These are phyloP conservation scores for Russula sp. DNA, from an alignment of 768 basidiomycete genomes.

Conservation along the genomic window DNA sequence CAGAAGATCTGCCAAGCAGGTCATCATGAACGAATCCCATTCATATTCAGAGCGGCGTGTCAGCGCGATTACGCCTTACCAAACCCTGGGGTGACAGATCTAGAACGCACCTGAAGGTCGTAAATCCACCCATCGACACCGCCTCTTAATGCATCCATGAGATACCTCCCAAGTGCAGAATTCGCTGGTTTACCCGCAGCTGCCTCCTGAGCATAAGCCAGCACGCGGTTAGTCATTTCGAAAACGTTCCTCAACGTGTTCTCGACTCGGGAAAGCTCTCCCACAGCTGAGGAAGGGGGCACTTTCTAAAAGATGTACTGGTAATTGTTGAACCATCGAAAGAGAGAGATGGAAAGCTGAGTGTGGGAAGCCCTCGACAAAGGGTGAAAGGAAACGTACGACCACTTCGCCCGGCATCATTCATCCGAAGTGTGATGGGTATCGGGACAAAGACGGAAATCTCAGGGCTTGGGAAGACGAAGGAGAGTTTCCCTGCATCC, in stretches of 20 bases:
- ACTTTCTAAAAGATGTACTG: conserved; percentile 67
- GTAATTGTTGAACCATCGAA: not conserved
- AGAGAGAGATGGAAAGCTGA: not conserved
- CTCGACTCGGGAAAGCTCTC: conserved; percentile 68
- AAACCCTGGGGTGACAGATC: not conserved
- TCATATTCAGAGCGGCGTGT: conserved; percentile 28
- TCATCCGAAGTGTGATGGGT: conserved; percentile 77
- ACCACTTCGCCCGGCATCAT: conserved; percentile 77
- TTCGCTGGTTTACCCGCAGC: conserved; percentile 74
- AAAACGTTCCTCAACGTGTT: conserved; percentile 63
- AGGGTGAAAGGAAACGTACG: conserved; percentile 43
- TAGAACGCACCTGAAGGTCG: conserved; percentile 57
- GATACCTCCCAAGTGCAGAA: conserved; percentile 79
- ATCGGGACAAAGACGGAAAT: conserved; percentile 93
- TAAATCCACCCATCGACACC: conserved; percentile 68
- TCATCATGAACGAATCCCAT: conserved; percentile 92
- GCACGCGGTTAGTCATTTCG: conserved; percentile 76
- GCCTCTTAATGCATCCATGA: conserved; percentile 77
- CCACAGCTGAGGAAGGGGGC: conserved; percentile 41
- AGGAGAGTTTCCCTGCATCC: conserved; percentile 40
- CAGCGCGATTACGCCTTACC: conserved; percentile 20
- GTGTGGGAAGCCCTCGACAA: not conserved
- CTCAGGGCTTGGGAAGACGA: conserved; percentile 87
- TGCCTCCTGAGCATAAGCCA: conserved; percentile 76
- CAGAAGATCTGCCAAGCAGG: conserved; percentile 89